Percentiles rank a stretch among this genome's conserved stretches.
These are phyloP conservation scores for Metschnikowia kofuensis DNA, from an alignment of 805 yeast genomes.

Conservation along the genomic window DNA sequence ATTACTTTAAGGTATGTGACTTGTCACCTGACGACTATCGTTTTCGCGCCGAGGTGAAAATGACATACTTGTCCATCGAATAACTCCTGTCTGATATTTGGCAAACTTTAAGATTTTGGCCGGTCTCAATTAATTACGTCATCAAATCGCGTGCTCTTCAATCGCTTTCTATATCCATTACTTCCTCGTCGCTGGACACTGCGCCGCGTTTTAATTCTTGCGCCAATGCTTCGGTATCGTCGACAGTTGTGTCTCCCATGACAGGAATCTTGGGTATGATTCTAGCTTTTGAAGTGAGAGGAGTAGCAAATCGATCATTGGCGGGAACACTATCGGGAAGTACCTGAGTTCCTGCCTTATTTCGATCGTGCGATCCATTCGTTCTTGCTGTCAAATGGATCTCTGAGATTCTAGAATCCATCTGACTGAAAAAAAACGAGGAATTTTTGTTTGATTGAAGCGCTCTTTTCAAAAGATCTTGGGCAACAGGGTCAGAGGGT, in stretches of 20 bases:
- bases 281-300: slow-evolving; percentile 20
- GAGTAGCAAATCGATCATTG: slow-evolving; percentile 22
- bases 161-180: slow-evolving; percentile 61
- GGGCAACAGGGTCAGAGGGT: slow-evolving; percentile 81
- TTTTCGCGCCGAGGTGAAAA: too few relatives aligned
- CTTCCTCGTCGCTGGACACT: slow-evolving; percentile 50
- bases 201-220: slow-evolving; percentile 44
- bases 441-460: slow-evolving; percentile 50
- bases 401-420: slow-evolving; percentile 14
- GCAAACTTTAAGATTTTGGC: too few relatives aligned
- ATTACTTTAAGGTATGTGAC: too few relatives aligned
- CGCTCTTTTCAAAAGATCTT: slow-evolving; percentile 78
- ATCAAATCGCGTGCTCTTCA: slow-evolving; percentile 14
- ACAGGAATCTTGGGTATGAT: slow-evolving; percentile 2
- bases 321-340: slow-evolving; percentile 10
- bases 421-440: slow-evolving; percentile 11
- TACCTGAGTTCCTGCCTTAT: neutral
- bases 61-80: neutral
- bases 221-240: slow-evolving; percentile 36
- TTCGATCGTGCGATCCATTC: slow-evolving; percentile 1
- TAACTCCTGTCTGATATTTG: neutral
- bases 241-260: slow-evolving; percentile 1
- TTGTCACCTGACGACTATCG: too few relatives aligned
- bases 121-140: neutral
- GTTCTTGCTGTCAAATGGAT: slow-evolving; percentile 1